Evolutionary conservation across 2,329 filamentous ascomycete species (phyloP).

Genomic region (Hypoxylon sp.): DNA sequence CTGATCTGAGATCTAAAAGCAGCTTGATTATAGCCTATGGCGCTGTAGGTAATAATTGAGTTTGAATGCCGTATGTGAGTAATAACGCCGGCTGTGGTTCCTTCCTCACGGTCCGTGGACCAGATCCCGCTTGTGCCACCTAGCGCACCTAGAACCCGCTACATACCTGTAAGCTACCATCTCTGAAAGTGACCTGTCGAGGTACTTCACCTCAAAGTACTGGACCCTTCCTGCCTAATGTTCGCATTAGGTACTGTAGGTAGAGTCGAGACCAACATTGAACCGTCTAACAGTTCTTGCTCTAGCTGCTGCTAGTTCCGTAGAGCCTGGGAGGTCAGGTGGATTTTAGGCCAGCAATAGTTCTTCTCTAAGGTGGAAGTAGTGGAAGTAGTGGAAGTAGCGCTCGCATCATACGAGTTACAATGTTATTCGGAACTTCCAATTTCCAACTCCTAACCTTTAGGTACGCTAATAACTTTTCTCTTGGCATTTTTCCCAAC

Average conservation of each 20-base stretch:
- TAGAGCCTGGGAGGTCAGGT: constrained; percentile 21
- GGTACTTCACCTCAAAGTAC: neutral
- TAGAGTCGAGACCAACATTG: constrained; percentile 1
- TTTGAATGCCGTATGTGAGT: constrained; percentile 40
- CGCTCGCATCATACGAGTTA: constrained; percentile 1
- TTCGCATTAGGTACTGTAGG: no score
- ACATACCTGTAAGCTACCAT: neutral
- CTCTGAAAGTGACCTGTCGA: constrained; percentile 12
- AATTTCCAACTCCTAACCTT: neutral
- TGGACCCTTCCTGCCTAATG: neutral
- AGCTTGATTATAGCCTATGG: constrained; percentile 19
- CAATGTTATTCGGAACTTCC: constrained; percentile 13
- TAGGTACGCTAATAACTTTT: constrained; percentile 9
- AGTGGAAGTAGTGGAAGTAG: neutral
- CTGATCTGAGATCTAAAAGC: constrained; percentile 43
- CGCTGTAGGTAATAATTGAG: constrained; percentile 37
- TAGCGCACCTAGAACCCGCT: constrained; percentile 23
- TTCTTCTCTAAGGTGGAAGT: constrained; percentile 4
- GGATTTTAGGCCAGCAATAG: constrained; percentile 31
- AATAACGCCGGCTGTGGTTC: constrained; percentile 37
- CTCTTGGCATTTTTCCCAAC: constrained; percentile 16
- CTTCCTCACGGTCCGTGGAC: constrained; percentile 36
- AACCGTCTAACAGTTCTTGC: constrained; percentile 2
- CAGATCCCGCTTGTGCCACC: constrained; percentile 30
- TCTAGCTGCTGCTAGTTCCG: constrained; percentile 22